Evolutionary conservation across 805 yeast genomes (phyloP), one percentile per base, ranked within the genome.

Genomic region (Sugiyamaella chiloensis): DNA sequence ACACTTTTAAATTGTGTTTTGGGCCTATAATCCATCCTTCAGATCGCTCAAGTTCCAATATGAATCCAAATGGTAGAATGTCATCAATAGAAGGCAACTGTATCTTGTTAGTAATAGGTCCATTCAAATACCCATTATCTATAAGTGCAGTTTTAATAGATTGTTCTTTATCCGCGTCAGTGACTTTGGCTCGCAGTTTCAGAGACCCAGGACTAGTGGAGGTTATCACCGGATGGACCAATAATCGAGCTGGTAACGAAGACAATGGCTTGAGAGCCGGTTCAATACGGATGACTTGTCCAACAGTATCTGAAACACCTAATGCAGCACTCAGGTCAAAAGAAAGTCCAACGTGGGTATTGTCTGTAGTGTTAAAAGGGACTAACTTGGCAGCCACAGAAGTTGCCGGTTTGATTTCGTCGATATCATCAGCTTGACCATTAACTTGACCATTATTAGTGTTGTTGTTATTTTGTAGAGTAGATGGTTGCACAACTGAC

Each of bases 31-130:
- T 45, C 59, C 83, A 80, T 5, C 78, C 80, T 35, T 70, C 75
- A 2, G 61, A 50, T 40, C 66, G 67, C 44, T 75, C 77, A 54
- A 82, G 69, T 46, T 72, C 77, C 21, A 85, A 43, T 5, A 77
- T 44, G 0, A 85, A 90, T 11, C 95, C 93, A 35, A 68, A 53
- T 0, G 86, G 83, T 16, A 84, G 60, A 4, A 62, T 17, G 1
- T 66, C 52, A 0, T 61, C 60, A 1, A 78, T 62, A 0, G 63
- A 58, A 1, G 90, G 88, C 1, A 85, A 53, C 51, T 75, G 77
- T 44, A 73, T 59, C 23, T 67, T 69, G 50, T 76, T 75, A 0
- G 89, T 76, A 34, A 58, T 19, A 4, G 67, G 66, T 3, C 57
- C 54, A 8, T 40, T 44, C 2, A 60, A 37, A 0, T 59, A n/a